Evolutionary conservation across 352 stramenopile genomes (phyloP).

Genomic region (Globisporangium cederbergense): DNA sequence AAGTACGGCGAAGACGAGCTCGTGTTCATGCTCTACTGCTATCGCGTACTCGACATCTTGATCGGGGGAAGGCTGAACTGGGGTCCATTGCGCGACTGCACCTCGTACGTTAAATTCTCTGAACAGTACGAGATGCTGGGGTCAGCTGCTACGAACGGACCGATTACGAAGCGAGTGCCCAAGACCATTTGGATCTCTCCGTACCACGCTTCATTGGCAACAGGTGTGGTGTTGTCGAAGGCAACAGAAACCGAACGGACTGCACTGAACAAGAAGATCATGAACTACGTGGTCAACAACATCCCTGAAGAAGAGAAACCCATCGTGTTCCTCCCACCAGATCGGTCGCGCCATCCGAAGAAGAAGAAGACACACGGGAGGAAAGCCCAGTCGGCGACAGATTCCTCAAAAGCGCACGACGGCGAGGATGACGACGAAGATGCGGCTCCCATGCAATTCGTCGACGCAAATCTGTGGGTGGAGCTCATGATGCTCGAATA

Average conservation of each 20-base stretch:
- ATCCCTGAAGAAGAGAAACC: conserved; percentile 58
- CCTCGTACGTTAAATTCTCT: conserved; percentile 57
- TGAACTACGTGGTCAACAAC: conserved; percentile 62
- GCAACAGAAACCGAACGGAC: conserved; percentile 56
- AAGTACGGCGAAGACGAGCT: conserved; percentile 91
- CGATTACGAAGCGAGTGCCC: conserved; percentile 27
- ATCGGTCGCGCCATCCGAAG: conserved; percentile 5
- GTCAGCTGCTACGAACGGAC: background rate
- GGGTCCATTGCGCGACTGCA: conserved; percentile 52
- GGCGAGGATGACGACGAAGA: conserved; percentile 18
- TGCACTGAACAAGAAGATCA: conserved; percentile 60
- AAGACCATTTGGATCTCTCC: conserved; percentile 83
- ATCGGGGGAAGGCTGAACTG: conserved; percentile 54
- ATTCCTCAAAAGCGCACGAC: background rate
- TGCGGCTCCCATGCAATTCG: conserved; percentile 33
- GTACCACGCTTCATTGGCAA: conserved; percentile 69
- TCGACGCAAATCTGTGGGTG: conserved; percentile 78
- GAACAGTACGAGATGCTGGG: conserved; percentile 41
- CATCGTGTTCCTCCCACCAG: conserved; percentile 35
- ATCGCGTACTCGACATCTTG: conserved; percentile 75
- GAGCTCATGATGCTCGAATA: conserved; percentile 90
- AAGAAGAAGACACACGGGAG: conserved; percentile 10
- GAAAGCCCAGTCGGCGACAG: background rate
- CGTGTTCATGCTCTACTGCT: conserved; percentile 89
- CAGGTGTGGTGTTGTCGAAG: conserved; percentile 67